A percentile compares a stretch with the other conserved stretches of the same genome.
phyloP scores from a whole-genome alignment of 2,329 filamentous ascomycete genomes.

The Colletotrichum sp. region DNA sequence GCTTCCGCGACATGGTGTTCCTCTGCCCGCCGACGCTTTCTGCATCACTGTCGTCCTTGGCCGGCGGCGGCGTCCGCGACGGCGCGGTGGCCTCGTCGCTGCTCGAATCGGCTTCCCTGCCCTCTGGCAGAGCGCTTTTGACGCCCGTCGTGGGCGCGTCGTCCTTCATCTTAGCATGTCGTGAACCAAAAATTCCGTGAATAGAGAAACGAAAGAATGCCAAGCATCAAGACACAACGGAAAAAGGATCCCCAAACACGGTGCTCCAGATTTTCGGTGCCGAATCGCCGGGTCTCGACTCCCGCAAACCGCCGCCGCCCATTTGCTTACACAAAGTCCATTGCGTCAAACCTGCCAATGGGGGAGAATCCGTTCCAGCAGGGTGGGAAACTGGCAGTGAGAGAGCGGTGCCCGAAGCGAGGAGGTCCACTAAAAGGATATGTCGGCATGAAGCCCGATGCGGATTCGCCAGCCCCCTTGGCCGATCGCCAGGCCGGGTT shows the following conservation, averaged over 20 bases:
- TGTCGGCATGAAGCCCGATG: not conserved
- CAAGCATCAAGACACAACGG: not conserved
- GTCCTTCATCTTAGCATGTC: slow-evolving; percentile 3
- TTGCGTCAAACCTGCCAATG: not conserved
- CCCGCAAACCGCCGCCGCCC: not conserved
- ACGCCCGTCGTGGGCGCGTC: not conserved
- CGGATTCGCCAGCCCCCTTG: not conserved
- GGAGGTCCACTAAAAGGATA: slow-evolving; percentile 4
- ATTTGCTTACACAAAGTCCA: not conserved
- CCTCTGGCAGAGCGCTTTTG: not conserved
- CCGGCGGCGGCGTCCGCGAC: not conserved
- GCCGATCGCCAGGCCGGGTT: not conserved
- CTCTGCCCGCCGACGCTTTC: slow-evolving; percentile 34
- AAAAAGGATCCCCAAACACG: not conserved
- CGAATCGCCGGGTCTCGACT: slow-evolving; percentile 1
- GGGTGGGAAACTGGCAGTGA: not conserved
- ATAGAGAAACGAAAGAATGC: not conserved
- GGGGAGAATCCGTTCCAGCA: not conserved
- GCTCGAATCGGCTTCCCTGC: not conserved
- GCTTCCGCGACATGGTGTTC: slow-evolving; percentile 37
- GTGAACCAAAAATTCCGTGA: not conserved
- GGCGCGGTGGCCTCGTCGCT: not conserved
- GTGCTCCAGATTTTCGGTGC: not conserved
- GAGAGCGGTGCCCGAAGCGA: not conserved
- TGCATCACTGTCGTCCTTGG: slow-evolving; percentile 18